Evolutionary conservation across 2,329 filamentous ascomycete genomes (phyloP).

Genomic region (Falciphora oryzae): DNA sequence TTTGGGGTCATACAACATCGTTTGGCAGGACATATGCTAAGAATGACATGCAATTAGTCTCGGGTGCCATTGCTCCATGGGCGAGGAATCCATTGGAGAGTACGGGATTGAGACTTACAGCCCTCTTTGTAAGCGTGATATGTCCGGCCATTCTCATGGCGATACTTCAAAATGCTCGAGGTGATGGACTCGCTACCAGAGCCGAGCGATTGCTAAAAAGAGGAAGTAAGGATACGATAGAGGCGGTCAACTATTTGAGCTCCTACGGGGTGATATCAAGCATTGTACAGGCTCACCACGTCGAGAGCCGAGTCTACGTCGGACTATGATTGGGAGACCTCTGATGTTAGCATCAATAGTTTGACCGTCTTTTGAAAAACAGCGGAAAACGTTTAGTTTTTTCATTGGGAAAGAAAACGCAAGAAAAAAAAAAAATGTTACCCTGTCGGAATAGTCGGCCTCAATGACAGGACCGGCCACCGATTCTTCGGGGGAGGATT

Average conservation of each 20-base stretch:
- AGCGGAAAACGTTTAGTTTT: too few species aligned
- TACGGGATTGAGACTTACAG: slow-evolving; percentile 13
- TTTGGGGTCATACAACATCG: slow-evolving; percentile 23
- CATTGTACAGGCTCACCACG: neutral
- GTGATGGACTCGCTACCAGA: slow-evolving; percentile 18
- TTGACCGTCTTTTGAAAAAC: too few species aligned
- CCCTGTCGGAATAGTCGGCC: too few species aligned
- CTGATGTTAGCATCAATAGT: too few species aligned
- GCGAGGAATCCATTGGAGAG: neutral
- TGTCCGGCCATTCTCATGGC: slow-evolving; percentile 29
- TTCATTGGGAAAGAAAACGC: too few species aligned
- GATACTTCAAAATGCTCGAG: slow-evolving; percentile 23
- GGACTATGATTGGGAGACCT: too few species aligned
- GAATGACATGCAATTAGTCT: neutral
- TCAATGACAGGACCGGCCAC: too few species aligned
- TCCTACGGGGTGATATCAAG: neutral
- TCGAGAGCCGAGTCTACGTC: slow-evolving; percentile 6
- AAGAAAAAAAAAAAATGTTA: too few species aligned
- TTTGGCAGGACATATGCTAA: slow-evolving; percentile 30
- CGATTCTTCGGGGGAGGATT: too few species aligned
- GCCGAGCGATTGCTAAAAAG: neutral
- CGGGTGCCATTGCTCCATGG: neutral
- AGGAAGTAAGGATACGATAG: neutral
- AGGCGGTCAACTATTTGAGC: too few species aligned
- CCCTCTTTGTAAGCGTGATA: slow-evolving; percentile 32